Evolutionary conservation across 1,284 basidiomycete genomes (phyloP), one percentile per base, ranked within the genome.

Genomic region (Leccinum subatratum): DNA sequence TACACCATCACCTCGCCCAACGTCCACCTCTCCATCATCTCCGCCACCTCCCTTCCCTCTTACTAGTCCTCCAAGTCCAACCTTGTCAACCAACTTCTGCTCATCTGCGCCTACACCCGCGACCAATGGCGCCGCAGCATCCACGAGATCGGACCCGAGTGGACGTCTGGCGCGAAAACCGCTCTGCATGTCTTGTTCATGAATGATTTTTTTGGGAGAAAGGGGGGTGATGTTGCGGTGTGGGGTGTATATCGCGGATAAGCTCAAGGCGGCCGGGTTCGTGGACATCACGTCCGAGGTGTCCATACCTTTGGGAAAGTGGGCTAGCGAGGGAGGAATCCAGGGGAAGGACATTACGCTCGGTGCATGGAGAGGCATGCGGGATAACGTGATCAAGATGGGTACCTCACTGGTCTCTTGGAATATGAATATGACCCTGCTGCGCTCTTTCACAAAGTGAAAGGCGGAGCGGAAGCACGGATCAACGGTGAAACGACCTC

Each of bases 401-500:
- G 72, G 63, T 3, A n/a, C n/a, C n/a, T 96, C n/a, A 92, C 92
- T 0, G 89, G 89, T 63, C 80, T 96, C 3, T 80, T 95, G 6
- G 79, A 85, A 69, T 89, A 84, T 70, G 79, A 85, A 69, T 89
- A 84, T 70, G 80, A 88, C 0, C 85, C 89, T 3, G 81, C 85
- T 1, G 85, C 87, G 0, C 81, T 96, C 6, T 94, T 96, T 77
- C 84, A 91, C 74, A 96, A 96, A 80, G 90, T 96, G 70, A 90
- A 87, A 71, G 94, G 94, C 1, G 85, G 86, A 3, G 85, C 81
- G 12, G 93, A 95, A 74, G 79, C 88, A 34, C 32, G n/a, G 4
- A 84, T 89, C 0, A 86, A 89, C 63, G 86, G 86, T 1, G 80
- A 90, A 3, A 86, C 83, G 18, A 89, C 86, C 4, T 86, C 87